Evolutionary conservation across 2,329 filamentous ascomycete species (phyloP).

Genomic region (Chaetothyriales sp.): DNA sequence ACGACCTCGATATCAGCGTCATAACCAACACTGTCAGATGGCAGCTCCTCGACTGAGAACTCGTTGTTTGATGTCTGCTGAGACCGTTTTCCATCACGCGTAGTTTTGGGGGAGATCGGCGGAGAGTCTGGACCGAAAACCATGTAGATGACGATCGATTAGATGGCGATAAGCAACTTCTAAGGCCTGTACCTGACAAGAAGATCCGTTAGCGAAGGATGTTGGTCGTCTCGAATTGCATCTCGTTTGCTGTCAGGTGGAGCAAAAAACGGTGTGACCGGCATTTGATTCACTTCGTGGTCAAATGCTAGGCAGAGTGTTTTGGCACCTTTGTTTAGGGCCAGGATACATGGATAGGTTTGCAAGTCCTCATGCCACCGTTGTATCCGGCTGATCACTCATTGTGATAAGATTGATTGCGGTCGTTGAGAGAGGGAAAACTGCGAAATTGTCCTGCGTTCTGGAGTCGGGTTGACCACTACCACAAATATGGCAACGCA

Average conservation of each 20-base stretch:
- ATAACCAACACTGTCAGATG: constrained; percentile 20
- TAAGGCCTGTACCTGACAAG: not conserved
- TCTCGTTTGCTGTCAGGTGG: not conserved
- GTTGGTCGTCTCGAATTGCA: not conserved
- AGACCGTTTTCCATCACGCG: constrained; percentile 5
- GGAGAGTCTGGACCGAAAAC: not conserved
- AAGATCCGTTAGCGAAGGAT: not conserved
- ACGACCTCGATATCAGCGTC: constrained; percentile 21
- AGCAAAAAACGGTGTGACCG: not conserved
- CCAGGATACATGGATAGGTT: not conserved
- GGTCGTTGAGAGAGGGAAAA: too few species aligned
- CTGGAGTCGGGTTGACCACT: too few species aligned
- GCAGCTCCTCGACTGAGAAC: constrained; percentile 18
- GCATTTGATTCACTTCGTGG: not conserved
- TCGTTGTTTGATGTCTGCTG: constrained; percentile 16
- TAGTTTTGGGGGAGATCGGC: constrained; percentile 1
- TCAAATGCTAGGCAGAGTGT: not conserved
- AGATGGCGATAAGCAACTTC: not conserved
- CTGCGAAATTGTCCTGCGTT: too few species aligned
- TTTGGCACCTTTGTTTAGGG: not conserved
- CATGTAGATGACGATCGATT: not conserved
- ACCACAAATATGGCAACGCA: too few species aligned
- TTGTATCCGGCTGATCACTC: not conserved
- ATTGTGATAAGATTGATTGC: too few species aligned
- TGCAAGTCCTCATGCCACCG: not conserved